Base-by-base conservation (phyloP, 495 filamentous ascomycete species). In the Penicillium robsamsonii region DNA sequence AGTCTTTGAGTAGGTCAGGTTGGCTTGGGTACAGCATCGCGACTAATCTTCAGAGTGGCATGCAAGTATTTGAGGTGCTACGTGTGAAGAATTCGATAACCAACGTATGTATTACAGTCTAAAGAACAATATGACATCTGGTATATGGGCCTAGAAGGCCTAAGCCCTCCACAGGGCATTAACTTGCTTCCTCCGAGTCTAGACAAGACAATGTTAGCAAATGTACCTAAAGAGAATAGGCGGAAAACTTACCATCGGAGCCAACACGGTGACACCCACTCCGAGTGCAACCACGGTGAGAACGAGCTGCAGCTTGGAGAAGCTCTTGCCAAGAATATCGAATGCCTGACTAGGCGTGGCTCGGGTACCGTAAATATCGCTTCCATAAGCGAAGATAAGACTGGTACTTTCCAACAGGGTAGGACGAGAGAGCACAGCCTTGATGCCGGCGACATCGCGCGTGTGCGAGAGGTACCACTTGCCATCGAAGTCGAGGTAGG, bases 351-450 rank as follows among this genome's bases (percentile, higher is more conserved):
- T 95, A 1, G 94, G 94, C 29, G 86, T 83, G 31, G 94, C 85
- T 13, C 91, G 77, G 4, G 92, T 92, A 5, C 89, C 92, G 62
- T 91, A 99, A 31, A 97, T 71, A 67, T 99, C 94, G 2, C 72
- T 68, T 3, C 95, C 95, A 68, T 88, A 97, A 4, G 91, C 93
- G 63, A 97, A 84, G 27, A 99, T 82, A 42, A 99, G 70, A 63
- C 89, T 91, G 12, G 94, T 97, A 70, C 92, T 96, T 73, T 99
- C 94, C n/a, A 99, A 79, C 1, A 87, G 62, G 0, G 90, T 86
- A 0, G 93, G 91, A 15, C 75, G 79, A 0, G 90, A 85, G 11
- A 92, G 79, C 17, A 96, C 79, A 38, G 82, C 75, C 50, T 81
- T 78, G 40, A 96, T 81, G 1, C 91, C 92, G 3, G 90, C 56